phyloP scores from a whole-genome alignment of 2,329 filamentous ascomycete genomes.

The Cladosporium sp. region DNA sequence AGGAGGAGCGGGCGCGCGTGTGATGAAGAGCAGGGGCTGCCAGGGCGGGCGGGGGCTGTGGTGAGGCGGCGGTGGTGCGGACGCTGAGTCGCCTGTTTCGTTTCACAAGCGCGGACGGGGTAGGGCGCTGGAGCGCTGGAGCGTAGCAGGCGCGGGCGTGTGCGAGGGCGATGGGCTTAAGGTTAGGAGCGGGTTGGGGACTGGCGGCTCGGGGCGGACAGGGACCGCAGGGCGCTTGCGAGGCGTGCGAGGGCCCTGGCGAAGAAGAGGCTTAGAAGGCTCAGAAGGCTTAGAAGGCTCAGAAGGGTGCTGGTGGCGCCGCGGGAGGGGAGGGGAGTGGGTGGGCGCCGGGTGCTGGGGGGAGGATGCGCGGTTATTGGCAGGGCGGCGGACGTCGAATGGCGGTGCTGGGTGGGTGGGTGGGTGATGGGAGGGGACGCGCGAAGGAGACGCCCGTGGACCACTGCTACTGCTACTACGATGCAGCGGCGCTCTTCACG shows the following conservation, averaged over 20 bases:
- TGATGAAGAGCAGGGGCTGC: conserved; percentile 34
- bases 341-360: not conserved
- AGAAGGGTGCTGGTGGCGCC: not conserved
- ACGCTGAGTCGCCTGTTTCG: conserved; percentile 8
- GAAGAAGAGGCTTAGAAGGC: not conserved
- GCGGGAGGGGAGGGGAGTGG: not conserved
- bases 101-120: conserved; percentile 8
- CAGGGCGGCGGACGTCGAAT: not conserved
- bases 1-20: conserved; percentile 33
- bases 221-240: not conserved
- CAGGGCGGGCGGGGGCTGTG: conserved; percentile 33
- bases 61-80: not conserved
- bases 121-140: not conserved
- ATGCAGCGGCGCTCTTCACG: not conserved
- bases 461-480: not conserved
- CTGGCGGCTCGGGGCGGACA: conserved; percentile 6
- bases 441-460: no score
- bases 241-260: not conserved
- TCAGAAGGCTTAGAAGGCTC: no score
- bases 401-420: not conserved
- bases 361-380: not conserved
- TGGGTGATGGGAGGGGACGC: not conserved
- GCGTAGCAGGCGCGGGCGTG: not conserved
- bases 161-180: not conserved
- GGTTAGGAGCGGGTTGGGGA: conserved; percentile 7